phyloP scores from a whole-genome alignment of 2,329 filamentous ascomycete genomes.

The Dothistroma pini region DNA sequence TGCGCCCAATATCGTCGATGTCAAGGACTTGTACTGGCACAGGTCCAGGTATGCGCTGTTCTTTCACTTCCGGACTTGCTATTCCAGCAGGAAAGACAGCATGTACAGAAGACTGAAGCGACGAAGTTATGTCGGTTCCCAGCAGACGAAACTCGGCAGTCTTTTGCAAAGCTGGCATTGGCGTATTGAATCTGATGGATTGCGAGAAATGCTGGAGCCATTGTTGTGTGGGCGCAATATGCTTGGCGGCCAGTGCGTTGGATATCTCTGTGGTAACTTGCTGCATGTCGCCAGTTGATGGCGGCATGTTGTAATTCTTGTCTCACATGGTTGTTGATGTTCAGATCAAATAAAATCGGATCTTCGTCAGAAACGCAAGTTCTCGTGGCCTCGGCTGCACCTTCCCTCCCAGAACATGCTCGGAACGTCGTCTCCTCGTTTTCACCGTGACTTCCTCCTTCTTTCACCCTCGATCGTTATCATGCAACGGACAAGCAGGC shows the following conservation, averaged over 20 bases:
- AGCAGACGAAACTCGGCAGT: constrained; percentile 79
- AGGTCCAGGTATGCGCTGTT: constrained; percentile 56
- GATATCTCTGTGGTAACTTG: constrained; percentile 13
- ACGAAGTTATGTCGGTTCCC: constrained; percentile 67
- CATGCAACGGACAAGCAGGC: neutral
- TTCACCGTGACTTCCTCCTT: neutral
- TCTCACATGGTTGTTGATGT: constrained; percentile 13
- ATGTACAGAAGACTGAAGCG: constrained; percentile 42
- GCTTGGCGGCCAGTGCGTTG: constrained; percentile 19
- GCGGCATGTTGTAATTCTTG: constrained; percentile 7
- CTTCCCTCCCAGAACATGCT: neutral
- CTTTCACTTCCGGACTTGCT: constrained; percentile 52
- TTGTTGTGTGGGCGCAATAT: constrained; percentile 51
- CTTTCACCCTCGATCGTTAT: neutral
- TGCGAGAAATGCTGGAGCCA: constrained; percentile 65
- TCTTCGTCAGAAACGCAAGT: neutral
- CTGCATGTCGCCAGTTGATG: constrained; percentile 5
- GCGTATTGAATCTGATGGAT: constrained; percentile 53
- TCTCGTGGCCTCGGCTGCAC: neutral
- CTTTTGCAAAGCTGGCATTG: constrained; percentile 68
- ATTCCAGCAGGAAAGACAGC: constrained; percentile 58
- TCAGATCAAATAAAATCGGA: neutral
- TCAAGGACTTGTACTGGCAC: constrained; percentile 80
- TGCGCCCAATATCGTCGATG: constrained; percentile 75
- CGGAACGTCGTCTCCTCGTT: neutral